A percentile compares a stretch with the other conserved stretches of the same genome.
Conservation (phyloP, 495 filamentous ascomycete genomes). For the Penicillium samsonianum region DNA sequence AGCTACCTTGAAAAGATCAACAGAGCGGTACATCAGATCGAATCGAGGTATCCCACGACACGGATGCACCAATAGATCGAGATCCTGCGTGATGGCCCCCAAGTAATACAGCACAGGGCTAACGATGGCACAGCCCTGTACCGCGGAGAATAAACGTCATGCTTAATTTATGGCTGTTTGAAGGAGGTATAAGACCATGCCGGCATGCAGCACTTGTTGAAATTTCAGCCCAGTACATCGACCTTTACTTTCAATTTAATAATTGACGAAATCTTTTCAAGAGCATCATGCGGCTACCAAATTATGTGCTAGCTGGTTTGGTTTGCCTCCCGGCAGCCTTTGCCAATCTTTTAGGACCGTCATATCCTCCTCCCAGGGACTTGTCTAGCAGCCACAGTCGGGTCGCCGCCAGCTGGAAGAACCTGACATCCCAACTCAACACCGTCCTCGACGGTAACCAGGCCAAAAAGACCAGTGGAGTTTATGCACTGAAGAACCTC, state of each 20-base stretch:
- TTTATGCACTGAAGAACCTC: slow-evolving; percentile 32
- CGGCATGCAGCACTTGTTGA: not conserved
- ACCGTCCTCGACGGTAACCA: not conserved
- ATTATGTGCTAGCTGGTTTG: not conserved
- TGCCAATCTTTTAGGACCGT: slow-evolving; percentile 35
- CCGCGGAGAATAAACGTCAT: not conserved
- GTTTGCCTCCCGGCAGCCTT: slow-evolving; percentile 19
- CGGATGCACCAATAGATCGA: not conserved
- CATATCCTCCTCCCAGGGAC: slow-evolving; percentile 40
- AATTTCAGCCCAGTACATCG: not conserved
- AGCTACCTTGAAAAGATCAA: too few relatives aligned
- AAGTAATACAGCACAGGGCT: not conserved
- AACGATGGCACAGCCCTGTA: not conserved
- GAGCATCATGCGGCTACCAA: not conserved
- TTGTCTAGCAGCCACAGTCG: slow-evolving; percentile 37
- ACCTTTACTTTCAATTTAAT: too few relatives aligned
- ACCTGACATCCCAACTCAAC: slow-evolving; percentile 37
- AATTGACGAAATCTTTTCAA: not conserved
- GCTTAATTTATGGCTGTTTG: not conserved
- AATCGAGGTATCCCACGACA: not conserved
- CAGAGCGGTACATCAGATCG: not conserved
- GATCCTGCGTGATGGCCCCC: slow-evolving; percentile 3
- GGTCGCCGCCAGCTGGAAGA: slow-evolving; percentile 41
- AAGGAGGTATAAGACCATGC: not conserved
- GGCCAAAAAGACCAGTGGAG: not conserved